phyloP scores from a whole-genome alignment of 768 basidiomycete genomes.

The Nidula microcarpa region DNA sequence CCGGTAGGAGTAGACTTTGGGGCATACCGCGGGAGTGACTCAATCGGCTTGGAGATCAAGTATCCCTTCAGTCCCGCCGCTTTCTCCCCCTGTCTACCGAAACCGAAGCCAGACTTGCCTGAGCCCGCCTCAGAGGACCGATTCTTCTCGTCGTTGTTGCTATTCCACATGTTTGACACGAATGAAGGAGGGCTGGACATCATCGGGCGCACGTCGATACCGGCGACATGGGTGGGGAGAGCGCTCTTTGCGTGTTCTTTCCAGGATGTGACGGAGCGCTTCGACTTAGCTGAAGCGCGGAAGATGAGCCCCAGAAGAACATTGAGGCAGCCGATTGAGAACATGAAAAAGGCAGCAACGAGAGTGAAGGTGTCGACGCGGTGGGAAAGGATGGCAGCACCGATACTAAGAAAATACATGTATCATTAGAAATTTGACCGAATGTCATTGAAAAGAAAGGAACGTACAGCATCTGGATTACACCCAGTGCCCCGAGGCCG shows the following conservation, averaged over 20 bases:
- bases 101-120: slow-evolving; percentile 60
- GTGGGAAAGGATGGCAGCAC: slow-evolving; percentile 71
- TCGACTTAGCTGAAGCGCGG: slow-evolving; percentile 56
- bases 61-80: slow-evolving; percentile 62
- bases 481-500: slow-evolving; percentile 82
- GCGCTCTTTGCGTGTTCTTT: slow-evolving; percentile 47
- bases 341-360: slow-evolving; percentile 89
- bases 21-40: slow-evolving; percentile 59
- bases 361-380: slow-evolving; percentile 86
- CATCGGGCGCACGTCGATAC: slow-evolving; percentile 29
- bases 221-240: slow-evolving; percentile 47
- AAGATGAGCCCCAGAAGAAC: slow-evolving; percentile 74
- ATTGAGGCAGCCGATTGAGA: slow-evolving; percentile 88
- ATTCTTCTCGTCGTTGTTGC: slow-evolving; percentile 11
- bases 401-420: slow-evolving; percentile 40
- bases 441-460: neutral
- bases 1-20: neutral
- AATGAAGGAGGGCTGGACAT: slow-evolving; percentile 29
- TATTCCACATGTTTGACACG: slow-evolving; percentile 30
- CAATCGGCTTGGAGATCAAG: slow-evolving; percentile 58
- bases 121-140: slow-evolving; percentile 6
- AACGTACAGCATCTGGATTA: slow-evolving; percentile 68
- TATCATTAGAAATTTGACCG: neutral
- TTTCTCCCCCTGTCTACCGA: slow-evolving; percentile 78
- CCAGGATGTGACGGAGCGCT: slow-evolving; percentile 66